phyloP scores from a whole-genome alignment of 495 filamentous ascomycete genomes.

The Hyaloscypha bicolor region DNA sequence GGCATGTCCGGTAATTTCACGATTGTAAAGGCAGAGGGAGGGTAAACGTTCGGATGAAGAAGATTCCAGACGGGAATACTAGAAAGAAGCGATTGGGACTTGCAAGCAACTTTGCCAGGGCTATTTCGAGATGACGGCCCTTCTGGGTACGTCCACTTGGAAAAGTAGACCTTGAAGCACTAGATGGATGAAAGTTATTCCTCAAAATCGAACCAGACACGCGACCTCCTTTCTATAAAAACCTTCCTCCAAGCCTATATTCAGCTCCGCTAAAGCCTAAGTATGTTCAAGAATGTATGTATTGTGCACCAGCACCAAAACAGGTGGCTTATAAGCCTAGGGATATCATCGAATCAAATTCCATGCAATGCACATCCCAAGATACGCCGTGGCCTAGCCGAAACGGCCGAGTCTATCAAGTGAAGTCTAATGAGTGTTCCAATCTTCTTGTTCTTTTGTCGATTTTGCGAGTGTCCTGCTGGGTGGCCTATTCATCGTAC shows the following conservation, averaged over 20 bases:
- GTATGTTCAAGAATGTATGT: background rate
- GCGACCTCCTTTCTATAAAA: background rate
- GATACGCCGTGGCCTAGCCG: background rate
- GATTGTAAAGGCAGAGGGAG: background rate
- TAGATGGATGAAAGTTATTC: background rate
- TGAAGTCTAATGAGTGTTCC: constrained; percentile 4
- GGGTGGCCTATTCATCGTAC: background rate
- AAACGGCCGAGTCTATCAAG: background rate
- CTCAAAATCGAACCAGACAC: background rate
- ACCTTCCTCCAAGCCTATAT: background rate
- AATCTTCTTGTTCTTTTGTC: background rate
- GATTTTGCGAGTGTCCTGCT: background rate
- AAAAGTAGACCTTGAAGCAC: background rate
- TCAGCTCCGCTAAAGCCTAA: background rate
- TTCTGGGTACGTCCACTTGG: background rate
- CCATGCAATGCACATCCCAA: background rate
- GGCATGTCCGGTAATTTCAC: background rate
- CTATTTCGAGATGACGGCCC: background rate
- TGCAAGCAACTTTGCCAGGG: background rate
- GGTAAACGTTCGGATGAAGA: background rate
- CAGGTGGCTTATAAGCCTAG: background rate
- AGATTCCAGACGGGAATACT: background rate
- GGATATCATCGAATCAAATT: background rate
- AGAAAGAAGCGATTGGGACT: background rate
- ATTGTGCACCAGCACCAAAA: background rate